These are phyloP conservation scores for Suhomyces xylopsoci DNA, from an alignment of 805 yeast species.

Conservation along the genomic window DNA sequence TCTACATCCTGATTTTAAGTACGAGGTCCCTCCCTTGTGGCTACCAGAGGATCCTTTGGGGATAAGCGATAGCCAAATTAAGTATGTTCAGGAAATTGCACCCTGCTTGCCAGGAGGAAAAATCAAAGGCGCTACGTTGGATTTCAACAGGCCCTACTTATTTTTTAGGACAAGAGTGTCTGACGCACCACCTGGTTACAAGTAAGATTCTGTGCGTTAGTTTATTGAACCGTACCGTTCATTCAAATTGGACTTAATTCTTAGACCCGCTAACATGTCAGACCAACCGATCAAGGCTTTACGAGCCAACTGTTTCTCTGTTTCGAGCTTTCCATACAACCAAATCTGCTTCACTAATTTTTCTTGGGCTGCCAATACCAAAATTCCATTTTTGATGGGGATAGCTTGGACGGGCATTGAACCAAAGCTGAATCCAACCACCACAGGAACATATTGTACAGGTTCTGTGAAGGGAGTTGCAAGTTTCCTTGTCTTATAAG, in stretches of 20 bases:
- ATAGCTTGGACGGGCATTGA: slow-evolving; percentile 21
- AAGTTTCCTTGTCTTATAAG: slow-evolving; percentile 7
- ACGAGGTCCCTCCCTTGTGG: slow-evolving; percentile 38
- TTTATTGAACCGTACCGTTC: slow-evolving; percentile 4
- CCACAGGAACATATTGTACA: slow-evolving; percentile 29
- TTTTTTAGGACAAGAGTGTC: slow-evolving; percentile 16
- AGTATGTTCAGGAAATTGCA: slow-evolving; percentile 13
- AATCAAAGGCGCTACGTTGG: slow-evolving; percentile 24
- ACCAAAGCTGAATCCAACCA: slow-evolving; percentile 26
- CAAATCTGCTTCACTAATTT: slow-evolving; percentile 21
- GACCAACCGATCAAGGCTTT: slow-evolving; percentile 11
- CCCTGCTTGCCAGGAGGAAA: slow-evolving; percentile 18
- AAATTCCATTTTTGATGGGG: slow-evolving; percentile 27
- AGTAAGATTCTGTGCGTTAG: slow-evolving; percentile 9
- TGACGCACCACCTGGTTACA: slow-evolving; percentile 34
- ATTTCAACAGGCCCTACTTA: slow-evolving; percentile 10
- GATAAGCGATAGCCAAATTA: slow-evolving; percentile 20
- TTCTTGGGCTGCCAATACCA: slow-evolving; percentile 18
- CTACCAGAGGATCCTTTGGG: slow-evolving; percentile 37
- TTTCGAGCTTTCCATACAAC: slow-evolving; percentile 19
- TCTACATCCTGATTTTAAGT: slow-evolving; percentile 38
- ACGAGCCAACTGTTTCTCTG: background rate
- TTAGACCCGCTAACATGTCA: slow-evolving; percentile 7
- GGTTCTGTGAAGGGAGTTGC: slow-evolving; percentile 2
- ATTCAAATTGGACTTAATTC: slow-evolving; percentile 15